phyloP scores from a whole-genome alignment of 352 stramenopile species.

The Phytopythium chamaehyphon region DNA sequence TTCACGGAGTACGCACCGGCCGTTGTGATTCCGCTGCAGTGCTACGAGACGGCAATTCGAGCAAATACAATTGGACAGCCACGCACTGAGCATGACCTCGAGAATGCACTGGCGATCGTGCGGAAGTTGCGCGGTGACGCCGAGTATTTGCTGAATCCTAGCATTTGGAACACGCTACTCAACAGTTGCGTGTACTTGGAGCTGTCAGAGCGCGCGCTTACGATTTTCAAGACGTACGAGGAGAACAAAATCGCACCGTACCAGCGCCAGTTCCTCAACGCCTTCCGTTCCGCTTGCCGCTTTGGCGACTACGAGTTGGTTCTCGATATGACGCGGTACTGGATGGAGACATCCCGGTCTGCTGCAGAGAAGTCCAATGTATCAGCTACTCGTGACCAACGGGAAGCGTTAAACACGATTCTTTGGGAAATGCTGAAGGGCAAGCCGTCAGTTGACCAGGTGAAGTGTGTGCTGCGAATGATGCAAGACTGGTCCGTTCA shows the following conservation, averaged over 20 bases:
- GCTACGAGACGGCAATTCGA: constrained; percentile 34
- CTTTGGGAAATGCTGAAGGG: constrained; percentile 53
- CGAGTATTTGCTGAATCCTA: constrained; percentile 38
- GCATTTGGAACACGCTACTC: constrained; percentile 40
- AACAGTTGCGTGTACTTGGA: constrained; percentile 38
- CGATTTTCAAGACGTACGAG: constrained; percentile 40
- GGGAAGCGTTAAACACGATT: constrained; percentile 38
- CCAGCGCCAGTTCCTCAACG: constrained; percentile 36
- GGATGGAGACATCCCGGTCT: constrained; percentile 11
- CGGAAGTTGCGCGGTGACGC: constrained; percentile 22
- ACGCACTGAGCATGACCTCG: constrained; percentile 17
- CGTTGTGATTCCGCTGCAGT: constrained; percentile 23
- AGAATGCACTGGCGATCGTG: constrained; percentile 35
- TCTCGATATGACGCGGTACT: constrained; percentile 38
- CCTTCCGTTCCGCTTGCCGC: constrained; percentile 28
- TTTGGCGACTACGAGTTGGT: constrained; percentile 23
- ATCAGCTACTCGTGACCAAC: constrained; percentile 13
- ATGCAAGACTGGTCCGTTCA: constrained; percentile 32
- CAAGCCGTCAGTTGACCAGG: constrained; percentile 18
- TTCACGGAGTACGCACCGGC: constrained; percentile 17
- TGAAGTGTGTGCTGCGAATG: constrained; percentile 32
- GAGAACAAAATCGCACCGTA: constrained; percentile 29
- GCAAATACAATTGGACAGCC: constrained; percentile 26
- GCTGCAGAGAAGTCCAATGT: constrained; percentile 1
- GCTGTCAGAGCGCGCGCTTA: constrained; percentile 24